Evolutionary conservation across 2,329 filamentous ascomycete species (phyloP).

Genomic region (Aspergillus sp.): DNA sequence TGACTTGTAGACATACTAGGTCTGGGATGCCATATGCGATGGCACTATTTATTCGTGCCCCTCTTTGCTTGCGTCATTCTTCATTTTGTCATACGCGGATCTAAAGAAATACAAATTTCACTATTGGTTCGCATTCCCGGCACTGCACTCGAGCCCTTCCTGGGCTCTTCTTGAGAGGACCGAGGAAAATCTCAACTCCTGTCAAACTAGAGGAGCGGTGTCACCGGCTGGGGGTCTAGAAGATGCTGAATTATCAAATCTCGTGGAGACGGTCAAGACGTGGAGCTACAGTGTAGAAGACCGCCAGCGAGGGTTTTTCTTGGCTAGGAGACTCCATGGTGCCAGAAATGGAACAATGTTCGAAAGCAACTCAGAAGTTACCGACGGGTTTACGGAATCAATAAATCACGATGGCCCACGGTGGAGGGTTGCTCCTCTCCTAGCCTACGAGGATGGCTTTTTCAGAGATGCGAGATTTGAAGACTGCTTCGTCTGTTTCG

Average conservation of each 20-base stretch:
- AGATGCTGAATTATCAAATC: constrained; percentile 69
- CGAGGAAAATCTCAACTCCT: constrained; percentile 23
- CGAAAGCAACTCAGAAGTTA: not conserved
- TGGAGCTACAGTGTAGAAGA: constrained; percentile 82
- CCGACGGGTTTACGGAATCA: not conserved
- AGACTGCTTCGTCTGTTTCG: constrained; percentile 82
- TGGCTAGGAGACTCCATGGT: constrained; percentile 72
- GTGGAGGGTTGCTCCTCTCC: constrained; percentile 77
- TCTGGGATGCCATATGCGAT: constrained; percentile 97
- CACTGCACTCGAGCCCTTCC: constrained; percentile 80
- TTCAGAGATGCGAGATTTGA: constrained; percentile 71
- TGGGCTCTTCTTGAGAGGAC: constrained; percentile 64
- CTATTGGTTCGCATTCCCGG: constrained; percentile 98
- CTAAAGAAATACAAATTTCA: constrained; percentile 96
- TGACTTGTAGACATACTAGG: constrained; percentile 53
- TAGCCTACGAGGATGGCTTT: constrained; percentile 81
- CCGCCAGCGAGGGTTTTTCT: constrained; percentile 89
- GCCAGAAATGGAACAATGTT: not conserved
- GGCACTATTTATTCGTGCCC: constrained; percentile 95
- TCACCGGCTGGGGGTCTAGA: constrained; percentile 51
- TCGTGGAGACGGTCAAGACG: constrained; percentile 81
- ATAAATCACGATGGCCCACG: not conserved
- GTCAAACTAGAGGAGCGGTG: constrained; percentile 4
- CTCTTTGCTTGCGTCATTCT: constrained; percentile 84
- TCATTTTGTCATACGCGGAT: constrained; percentile 88